Evolutionary conservation across 2,329 filamentous ascomycete genomes (phyloP), one percentile per base, ranked within the genome.

Genomic region (Metarhizium rileyi): DNA sequence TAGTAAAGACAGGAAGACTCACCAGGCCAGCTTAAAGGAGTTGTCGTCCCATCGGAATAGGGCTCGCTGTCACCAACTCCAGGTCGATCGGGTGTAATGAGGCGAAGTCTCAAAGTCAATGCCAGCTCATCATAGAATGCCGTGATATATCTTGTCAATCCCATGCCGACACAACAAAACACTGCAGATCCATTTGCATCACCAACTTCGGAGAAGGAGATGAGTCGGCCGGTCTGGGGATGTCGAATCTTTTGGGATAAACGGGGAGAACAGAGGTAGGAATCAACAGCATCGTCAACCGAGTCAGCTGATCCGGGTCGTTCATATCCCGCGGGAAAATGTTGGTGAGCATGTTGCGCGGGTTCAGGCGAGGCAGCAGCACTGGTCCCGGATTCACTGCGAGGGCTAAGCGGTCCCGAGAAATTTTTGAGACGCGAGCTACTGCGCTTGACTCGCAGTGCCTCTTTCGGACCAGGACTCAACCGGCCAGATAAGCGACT

Each of bases 131-230:
- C 93, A 63, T 97, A 98, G 64, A 98, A 98, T 0, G 90, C 90
- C 53, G 89, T 96, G 52, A 98, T 87, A 63, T 93, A 98, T 66
- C 93, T 81, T 10, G 93, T 98, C 59, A 98, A 69, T 0, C 93
- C 93, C 93, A 98, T 98, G 20, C 93, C 93, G 3, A 98, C 90
- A 61, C 93, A 98, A 63, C 93, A 94, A 58, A 98, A 90, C 2
- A 98, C 88, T 3, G 90, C 91, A 56, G 86, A 91, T 1, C 93
- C 93, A 41, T 91, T 81, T 0, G 90, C 83, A 64, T 97, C 90
- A 14, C 93, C 93, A 3, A 98, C 93, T 65, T 98, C 93, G 0
- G 91, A 97, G 62, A 96, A 98, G 1, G 90, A 94, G 56, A 98
- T 96, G 3, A 86, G 76, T 16, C 93, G 82, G 1, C 90, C 90